Evolutionary conservation across 2,329 filamentous ascomycete species (phyloP).

Genomic region (Fusarium odoratissimum): DNA sequence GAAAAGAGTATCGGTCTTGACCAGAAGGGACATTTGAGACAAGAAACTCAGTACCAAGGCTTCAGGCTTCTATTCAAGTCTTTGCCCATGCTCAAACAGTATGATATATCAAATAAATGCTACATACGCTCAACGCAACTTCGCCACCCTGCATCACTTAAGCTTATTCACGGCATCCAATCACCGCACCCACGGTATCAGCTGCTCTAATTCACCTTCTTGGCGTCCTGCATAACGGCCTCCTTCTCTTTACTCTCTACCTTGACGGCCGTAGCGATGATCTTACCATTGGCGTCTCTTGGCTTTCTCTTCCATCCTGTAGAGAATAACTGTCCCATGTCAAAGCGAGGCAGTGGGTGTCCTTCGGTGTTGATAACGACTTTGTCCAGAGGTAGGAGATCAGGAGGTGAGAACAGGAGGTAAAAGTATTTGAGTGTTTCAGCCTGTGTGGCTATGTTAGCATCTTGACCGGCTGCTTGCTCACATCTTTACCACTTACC

Average conservation of each 20-base stretch:
- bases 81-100: conserved; percentile 2
- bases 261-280: conserved; percentile 43
- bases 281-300: conserved; percentile 60
- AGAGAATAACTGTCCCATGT: conserved; percentile 79
- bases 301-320: conserved; percentile 85
- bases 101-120: conserved; percentile 11
- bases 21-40: background rate
- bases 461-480: background rate
- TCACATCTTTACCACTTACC: conserved; percentile 61
- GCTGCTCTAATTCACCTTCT: conserved; percentile 12
- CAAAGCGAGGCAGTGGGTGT: conserved; percentile 88
- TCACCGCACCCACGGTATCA: background rate
- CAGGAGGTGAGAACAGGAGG: conserved; percentile 86
- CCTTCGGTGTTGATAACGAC: conserved; percentile 97
- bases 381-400: conserved; percentile 85
- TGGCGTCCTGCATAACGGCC: conserved; percentile 18
- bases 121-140: conserved; percentile 14
- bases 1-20: background rate
- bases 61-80: conserved; percentile 1
- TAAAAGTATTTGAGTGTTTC: conserved; percentile 99
- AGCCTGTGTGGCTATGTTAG: conserved; percentile 65
- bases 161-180: conserved; percentile 9
- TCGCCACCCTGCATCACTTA: conserved; percentile 10
- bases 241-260: conserved; percentile 23
- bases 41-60: background rate